phyloP scores from a whole-genome alignment of 1,284 basidiomycete species.

The Uromyces viciae-fabae region DNA sequence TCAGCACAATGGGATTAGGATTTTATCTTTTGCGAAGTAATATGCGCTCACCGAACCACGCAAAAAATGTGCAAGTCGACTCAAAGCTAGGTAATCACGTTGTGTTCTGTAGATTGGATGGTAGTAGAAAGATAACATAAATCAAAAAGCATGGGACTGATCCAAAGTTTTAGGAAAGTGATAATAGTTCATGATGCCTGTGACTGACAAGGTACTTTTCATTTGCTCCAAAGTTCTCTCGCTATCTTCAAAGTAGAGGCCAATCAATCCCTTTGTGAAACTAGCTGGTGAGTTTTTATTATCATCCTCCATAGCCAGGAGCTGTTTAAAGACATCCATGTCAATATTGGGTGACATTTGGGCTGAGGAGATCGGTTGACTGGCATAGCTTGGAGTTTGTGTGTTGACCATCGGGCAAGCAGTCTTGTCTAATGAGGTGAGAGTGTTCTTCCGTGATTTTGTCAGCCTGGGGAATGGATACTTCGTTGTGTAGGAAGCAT shows the following conservation, averaged over 20 bases:
- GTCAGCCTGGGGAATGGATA: conserved; percentile 32
- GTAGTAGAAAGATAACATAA: no score
- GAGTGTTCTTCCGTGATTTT: background rate
- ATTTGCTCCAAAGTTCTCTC: conserved; percentile 25
- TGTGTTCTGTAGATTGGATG: background rate
- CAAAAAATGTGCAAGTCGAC: conserved; percentile 34
- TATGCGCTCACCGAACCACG: conserved; percentile 23
- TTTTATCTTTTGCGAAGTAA: background rate
- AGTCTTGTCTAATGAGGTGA: background rate
- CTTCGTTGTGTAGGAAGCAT: background rate
- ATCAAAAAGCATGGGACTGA: no score
- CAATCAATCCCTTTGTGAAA: conserved; percentile 29
- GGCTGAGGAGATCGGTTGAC: background rate
- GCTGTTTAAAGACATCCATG: conserved; percentile 37
- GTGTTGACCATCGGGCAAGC: background rate
- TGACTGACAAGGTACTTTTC: conserved; percentile 27
- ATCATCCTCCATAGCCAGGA: conserved; percentile 41
- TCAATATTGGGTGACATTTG: conserved; percentile 27
- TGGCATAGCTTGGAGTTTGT: background rate
- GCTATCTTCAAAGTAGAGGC: conserved; percentile 32
- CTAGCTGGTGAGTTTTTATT: conserved; percentile 11
- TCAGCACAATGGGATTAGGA: background rate
- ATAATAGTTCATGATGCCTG: no score
- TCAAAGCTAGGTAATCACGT: conserved; percentile 12
- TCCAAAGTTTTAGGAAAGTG: no score